These are phyloP conservation scores for Chenopodium quinoa DNA, from an alignment of 148 eudicot species.

Conservation along the genomic window DNA sequence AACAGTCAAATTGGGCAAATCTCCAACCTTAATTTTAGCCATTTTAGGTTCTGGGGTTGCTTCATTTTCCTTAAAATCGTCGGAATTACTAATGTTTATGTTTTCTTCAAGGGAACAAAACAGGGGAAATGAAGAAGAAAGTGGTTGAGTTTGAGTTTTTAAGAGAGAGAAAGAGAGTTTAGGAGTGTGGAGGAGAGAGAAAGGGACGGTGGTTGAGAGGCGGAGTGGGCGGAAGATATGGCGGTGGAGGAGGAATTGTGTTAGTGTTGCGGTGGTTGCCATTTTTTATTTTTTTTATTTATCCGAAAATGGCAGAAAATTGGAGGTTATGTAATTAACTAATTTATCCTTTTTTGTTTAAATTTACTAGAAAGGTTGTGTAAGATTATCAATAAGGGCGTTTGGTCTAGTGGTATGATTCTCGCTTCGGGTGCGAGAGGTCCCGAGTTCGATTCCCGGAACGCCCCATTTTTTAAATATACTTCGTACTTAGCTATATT, in stretches of 20 bases:
- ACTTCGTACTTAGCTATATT: too few species aligned
- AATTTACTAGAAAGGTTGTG: accelerated
- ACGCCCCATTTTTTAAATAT: constrained; percentile 20
- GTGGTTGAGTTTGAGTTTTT: neutral
- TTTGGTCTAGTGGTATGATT: constrained; percentile 54
- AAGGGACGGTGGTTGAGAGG: constrained; percentile 8
- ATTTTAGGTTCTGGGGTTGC: neutral
- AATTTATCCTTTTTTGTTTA: neutral
- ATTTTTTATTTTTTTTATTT: constrained; percentile 20
- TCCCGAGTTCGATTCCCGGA: constrained; percentile 47
- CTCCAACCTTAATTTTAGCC: neutral
- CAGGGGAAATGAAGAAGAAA: neutral
- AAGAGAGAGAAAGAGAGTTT: constrained; percentile 4
- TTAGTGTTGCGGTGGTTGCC: constrained; percentile 17
- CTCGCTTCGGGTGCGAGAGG: constrained; percentile 51
- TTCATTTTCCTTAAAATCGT: constrained; percentile 1
- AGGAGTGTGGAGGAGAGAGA: constrained; percentile 23
- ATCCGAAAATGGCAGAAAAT: neutral
- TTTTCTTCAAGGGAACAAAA: constrained; percentile 14
- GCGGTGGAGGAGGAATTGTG: constrained; percentile 24
- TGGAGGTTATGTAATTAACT: neutral
- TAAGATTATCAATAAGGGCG: constrained; percentile 11
- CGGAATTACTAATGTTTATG: neutral
- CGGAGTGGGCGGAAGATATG: constrained; percentile 25
- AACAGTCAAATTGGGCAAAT: constrained; percentile 52